phyloP scores from a whole-genome alignment of 345 rosid species.

The Rhizophora apiculata region DNA sequence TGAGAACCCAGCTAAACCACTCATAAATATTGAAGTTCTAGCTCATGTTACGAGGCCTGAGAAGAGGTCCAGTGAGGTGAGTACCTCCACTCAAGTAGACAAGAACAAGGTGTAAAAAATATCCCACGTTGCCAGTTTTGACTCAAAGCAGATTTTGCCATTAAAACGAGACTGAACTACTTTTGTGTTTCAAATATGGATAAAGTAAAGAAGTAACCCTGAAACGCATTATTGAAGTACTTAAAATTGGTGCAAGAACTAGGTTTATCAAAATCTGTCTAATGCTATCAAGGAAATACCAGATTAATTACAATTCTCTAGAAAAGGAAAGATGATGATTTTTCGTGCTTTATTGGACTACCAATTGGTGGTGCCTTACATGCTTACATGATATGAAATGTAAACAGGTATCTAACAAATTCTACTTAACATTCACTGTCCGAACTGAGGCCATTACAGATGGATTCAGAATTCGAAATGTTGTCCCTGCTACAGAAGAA shows the following conservation, averaged over 20 bases:
- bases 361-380: not conserved
- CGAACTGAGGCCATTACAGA: constrained; percentile 68
- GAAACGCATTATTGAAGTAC: too few species aligned
- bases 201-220: too few species aligned
- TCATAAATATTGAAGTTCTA: constrained; percentile 71
- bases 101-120: not conserved
- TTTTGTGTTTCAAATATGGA: too few species aligned
- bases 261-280: too few species aligned
- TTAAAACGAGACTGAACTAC: not conserved
- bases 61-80: constrained; percentile 70
- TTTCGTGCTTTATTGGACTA: too few species aligned
- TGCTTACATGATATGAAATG: constrained; percentile 3
- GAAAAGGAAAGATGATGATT: too few species aligned
- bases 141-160: not conserved
- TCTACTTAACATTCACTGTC: constrained; percentile 82
- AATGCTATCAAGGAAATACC: too few species aligned
- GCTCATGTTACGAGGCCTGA: constrained; percentile 84
- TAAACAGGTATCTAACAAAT: constrained; percentile 74
- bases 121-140: too few species aligned
- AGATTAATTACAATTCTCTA: too few species aligned
- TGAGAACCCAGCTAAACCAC: constrained; percentile 46
- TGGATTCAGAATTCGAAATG: constrained; percentile 67
- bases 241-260: too few species aligned
- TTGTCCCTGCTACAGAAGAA: constrained; percentile 83
- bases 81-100: constrained; percentile 8